These are phyloP conservation scores for Isabelozyma heimii DNA, from an alignment of 805 yeast genomes.

Conservation along the genomic window DNA sequence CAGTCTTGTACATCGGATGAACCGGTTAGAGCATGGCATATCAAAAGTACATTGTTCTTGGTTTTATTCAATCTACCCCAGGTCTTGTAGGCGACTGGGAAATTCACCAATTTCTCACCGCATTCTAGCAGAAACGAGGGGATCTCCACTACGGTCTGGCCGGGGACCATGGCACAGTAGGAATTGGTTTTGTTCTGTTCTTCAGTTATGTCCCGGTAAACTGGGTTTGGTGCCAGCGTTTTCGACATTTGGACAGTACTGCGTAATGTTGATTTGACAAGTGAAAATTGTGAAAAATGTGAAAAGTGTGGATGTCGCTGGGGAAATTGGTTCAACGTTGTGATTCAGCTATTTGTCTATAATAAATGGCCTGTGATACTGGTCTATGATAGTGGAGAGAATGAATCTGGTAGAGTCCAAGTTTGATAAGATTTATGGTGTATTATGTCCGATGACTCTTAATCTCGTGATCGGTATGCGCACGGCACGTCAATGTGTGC, in stretches of 20 bases:
- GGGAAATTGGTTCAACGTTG: neutral
- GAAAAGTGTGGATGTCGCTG: neutral
- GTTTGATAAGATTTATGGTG: too few species aligned
- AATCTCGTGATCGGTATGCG: too few species aligned
- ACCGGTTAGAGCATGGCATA: constrained; percentile 95
- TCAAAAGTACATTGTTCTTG: constrained; percentile 78
- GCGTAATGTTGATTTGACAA: neutral
- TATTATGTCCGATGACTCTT: too few species aligned
- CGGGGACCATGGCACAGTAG: constrained; percentile 64
- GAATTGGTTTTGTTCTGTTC: constrained; percentile 58
- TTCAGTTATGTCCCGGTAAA: constrained; percentile 39
- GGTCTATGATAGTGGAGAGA: neutral
- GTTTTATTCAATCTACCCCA: constrained; percentile 83
- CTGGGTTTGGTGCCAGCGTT: constrained; percentile 7
- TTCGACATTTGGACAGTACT: neutral
- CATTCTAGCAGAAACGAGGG: constrained; percentile 78
- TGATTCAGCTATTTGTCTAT: too few species aligned
- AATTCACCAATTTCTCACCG: constrained; percentile 66
- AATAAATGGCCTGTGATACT: too few species aligned
- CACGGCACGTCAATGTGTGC: too few species aligned
- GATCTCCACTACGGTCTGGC: constrained; percentile 74
- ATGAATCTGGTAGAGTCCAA: too few species aligned
- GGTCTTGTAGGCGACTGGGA: constrained; percentile 93
- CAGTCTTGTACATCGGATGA: constrained; percentile 94
- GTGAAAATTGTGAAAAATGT: too few species aligned